Base-by-base conservation (phyloP, 805 yeast species). In the Saturnispora silvae region DNA sequence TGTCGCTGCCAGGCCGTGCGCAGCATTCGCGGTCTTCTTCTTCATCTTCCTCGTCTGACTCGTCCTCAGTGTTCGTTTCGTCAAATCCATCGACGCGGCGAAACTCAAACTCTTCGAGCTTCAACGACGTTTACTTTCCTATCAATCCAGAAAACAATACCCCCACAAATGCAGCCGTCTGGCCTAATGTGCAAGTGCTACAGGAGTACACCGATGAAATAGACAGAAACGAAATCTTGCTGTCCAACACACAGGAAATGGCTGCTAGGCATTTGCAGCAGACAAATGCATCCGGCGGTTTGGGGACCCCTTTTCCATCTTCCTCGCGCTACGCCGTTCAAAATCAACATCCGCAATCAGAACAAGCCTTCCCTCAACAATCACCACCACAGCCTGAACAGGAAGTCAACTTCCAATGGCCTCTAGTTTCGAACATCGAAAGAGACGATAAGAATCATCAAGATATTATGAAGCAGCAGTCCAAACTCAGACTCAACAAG, bases 51-150 rank as follows among this genome's bases (percentile, higher is more conserved):
- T 34, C 31, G 15, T 37, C 40, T 38, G 44, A 36, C 10, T 36
- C 39, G 3, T 36, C 52, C 18, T 56, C 60, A 3, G 46, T 54
- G 6, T 57, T 56, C 32, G 57, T 49, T 3, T 53, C 60, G 13
- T 76, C 82, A n/a, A 75, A 76, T 47, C 84, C 85, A 4, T 63
- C 75, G 3, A 68, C 78, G 17, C 69, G 81, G 34, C 65, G 81
- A 41, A 75, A 72, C 37, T 72, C 75, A 28, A 77, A 94, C 0
- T 82, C 95, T 15, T 25, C 28, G 7, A 25, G 28, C 1, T 60
- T 89, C 41, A 87, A 81, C 53, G 98, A 89, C 58, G 98, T 89
- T 19, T 89, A 96, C 52, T 75, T 85, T 56, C 95, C 95, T 0
- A 65, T 86, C 27, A 86, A 79, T 44, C 73, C 71, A 32, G 35